Conservation (phyloP, 2,329 filamentous ascomycete species). For the Apiospora koreana region DNA sequence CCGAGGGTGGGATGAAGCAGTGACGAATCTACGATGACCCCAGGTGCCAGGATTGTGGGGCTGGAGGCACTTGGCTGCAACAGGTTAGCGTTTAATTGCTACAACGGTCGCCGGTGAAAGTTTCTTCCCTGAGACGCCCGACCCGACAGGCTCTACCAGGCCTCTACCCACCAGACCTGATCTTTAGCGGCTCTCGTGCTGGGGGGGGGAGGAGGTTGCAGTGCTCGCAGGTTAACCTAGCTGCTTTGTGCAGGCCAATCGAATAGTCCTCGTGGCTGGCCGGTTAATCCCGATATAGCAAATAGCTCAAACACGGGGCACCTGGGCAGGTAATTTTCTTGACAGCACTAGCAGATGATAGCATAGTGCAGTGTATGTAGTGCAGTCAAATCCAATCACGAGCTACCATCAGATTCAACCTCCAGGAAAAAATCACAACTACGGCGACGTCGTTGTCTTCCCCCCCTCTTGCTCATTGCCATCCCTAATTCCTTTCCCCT, state of each 20-base stretch:
- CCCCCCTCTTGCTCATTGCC: neutral
- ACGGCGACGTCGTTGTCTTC: neutral
- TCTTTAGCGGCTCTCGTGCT: neutral
- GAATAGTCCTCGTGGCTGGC: constrained; percentile 11
- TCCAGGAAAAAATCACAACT: constrained; percentile 7
- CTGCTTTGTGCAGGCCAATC: neutral
- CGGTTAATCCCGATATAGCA: constrained; percentile 9
- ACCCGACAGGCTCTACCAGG: neutral
- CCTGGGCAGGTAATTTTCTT: constrained; percentile 14
- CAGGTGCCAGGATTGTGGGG: neutral
- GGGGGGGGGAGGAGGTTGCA: neutral
- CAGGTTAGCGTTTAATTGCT: neutral
- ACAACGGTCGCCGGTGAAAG: neutral
- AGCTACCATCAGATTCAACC: constrained; percentile 4
- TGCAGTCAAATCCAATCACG: constrained; percentile 2
- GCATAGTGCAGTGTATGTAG: constrained; percentile 15
- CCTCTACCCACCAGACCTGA: neutral
- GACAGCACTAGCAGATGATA: constrained; percentile 14
- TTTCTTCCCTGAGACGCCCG: neutral
- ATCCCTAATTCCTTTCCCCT: constrained; percentile 1
- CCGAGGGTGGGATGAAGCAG: no score
- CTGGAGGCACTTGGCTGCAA: neutral
- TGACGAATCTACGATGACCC: neutral
- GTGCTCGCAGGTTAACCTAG: neutral
- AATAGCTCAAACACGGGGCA: constrained; percentile 15